phyloP scores from a whole-genome alignment of 768 basidiomycete species.

The Termitomyces sp. region DNA sequence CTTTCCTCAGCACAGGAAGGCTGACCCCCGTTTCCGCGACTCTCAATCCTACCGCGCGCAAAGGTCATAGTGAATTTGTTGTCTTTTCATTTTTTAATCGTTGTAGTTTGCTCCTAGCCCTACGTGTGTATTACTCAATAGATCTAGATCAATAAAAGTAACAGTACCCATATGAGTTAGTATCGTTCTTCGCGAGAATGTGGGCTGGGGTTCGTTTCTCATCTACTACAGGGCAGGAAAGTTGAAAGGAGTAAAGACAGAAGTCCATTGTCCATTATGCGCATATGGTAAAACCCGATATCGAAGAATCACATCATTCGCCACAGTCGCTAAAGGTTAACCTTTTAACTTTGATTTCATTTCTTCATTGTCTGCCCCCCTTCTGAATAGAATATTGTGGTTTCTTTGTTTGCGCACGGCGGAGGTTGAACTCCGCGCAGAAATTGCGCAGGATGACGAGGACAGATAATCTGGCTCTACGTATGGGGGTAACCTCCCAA shows the following conservation, averaged over 20 bases:
- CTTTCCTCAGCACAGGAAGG: neutral
- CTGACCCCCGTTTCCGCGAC: neutral
- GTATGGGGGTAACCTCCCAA: neutral
- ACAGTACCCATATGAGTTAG: neutral
- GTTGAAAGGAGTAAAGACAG: neutral
- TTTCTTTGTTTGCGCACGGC: neutral
- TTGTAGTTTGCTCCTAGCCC: neutral
- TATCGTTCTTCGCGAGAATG: neutral
- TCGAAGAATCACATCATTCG: neutral
- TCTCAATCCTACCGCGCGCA: neutral
- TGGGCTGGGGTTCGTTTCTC: neutral
- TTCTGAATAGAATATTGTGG: neutral
- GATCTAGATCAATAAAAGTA: neutral
- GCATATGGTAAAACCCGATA: slow-evolving; percentile 1
- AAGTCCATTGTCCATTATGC: too few species aligned
- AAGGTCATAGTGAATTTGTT: neutral
- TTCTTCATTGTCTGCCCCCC: neutral
- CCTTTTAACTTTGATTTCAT: neutral
- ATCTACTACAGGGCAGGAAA: neutral
- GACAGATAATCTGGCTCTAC: neutral
- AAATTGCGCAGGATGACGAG: neutral
- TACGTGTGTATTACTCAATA: neutral
- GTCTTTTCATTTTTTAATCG: neutral
- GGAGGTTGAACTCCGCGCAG: neutral
- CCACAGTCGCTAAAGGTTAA: slow-evolving; percentile 3